These are phyloP conservation scores for Syzygium aromaticum DNA, from an alignment of 345 rosid species.

Conservation along the genomic window DNA sequence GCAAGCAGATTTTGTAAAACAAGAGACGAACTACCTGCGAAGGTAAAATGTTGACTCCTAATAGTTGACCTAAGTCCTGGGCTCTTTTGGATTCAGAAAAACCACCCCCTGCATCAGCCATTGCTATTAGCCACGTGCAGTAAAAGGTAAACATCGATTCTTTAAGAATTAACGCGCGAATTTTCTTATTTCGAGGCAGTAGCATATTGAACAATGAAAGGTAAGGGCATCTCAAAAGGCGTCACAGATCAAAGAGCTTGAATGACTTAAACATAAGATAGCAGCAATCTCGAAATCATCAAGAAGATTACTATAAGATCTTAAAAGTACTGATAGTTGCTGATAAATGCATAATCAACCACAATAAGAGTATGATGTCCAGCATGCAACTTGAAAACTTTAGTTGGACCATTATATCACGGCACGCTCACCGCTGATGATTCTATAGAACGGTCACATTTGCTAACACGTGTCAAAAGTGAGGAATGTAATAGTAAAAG, in stretches of 20 bases:
- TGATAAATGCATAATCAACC: neutral
- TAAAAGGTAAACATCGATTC: neutral
- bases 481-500: neutral
- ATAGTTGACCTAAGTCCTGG: slow-evolving; percentile 45
- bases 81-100: slow-evolving; percentile 73
- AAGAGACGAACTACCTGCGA: slow-evolving; percentile 39
- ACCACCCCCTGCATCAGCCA: slow-evolving; percentile 59
- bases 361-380: neutral
- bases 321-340: neutral
- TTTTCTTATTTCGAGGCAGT: neutral
- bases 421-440: neutral
- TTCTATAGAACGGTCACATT: neutral
- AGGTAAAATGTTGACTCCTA: slow-evolving; percentile 46
- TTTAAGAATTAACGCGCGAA: neutral
- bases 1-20: neutral
- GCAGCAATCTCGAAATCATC: neutral
- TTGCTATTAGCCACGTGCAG: neutral
- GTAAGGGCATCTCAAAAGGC: neutral
- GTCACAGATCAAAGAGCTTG: neutral
- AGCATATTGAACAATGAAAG: neutral
- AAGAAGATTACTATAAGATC: neutral
- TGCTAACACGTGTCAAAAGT: neutral
- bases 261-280: neutral
- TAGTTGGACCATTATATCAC: neutral
- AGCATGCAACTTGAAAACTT: neutral